A percentile compares a stretch with the other conserved stretches of the same genome.
These are phyloP conservation scores for Zizania palustris DNA, from an alignment of 202 grass and related monocot species.

Conservation along the genomic window DNA sequence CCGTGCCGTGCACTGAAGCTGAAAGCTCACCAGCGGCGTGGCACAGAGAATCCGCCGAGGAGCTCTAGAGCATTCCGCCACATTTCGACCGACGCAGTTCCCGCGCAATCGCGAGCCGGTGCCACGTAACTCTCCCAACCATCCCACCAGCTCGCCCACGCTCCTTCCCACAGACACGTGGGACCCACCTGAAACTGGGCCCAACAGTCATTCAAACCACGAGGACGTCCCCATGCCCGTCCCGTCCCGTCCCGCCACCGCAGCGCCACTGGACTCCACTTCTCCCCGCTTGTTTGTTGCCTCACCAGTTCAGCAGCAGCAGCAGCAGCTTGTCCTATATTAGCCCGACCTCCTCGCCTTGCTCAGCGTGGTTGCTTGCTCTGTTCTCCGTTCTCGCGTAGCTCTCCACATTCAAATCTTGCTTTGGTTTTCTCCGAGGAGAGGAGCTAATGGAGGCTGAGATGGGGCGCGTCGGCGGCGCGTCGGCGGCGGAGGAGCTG, in stretches of 20 bases:
- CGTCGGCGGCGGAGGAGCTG: background rate
- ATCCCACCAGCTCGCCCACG: fast-evolving
- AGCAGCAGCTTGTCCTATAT: constrained; percentile 31
- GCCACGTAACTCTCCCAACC: constrained; percentile 44
- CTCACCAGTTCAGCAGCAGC: background rate
- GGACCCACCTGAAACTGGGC: fast-evolving
- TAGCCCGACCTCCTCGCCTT: background rate
- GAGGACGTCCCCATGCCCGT: fast-evolving
- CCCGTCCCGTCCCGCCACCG: constrained; percentile 6
- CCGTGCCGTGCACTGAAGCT: background rate
- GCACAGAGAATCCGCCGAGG: constrained; percentile 40
- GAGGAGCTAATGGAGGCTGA: constrained; percentile 28
- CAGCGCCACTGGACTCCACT: constrained; percentile 44
- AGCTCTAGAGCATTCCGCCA: constrained; percentile 48
- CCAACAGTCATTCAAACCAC: background rate
- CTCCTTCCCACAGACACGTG: background rate
- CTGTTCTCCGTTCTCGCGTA: background rate
- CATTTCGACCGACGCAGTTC: constrained; percentile 47
- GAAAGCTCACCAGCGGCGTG: background rate
- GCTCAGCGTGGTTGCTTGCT: background rate
- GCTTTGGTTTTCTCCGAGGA: background rate
- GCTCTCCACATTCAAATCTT: background rate
- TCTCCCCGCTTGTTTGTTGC: background rate
- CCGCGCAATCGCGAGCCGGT: constrained; percentile 41
- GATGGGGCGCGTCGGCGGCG: constrained; percentile 9